These are phyloP conservation scores for Salvia sclarea DNA, from an alignment of 305 asterid species.

Conservation along the genomic window DNA sequence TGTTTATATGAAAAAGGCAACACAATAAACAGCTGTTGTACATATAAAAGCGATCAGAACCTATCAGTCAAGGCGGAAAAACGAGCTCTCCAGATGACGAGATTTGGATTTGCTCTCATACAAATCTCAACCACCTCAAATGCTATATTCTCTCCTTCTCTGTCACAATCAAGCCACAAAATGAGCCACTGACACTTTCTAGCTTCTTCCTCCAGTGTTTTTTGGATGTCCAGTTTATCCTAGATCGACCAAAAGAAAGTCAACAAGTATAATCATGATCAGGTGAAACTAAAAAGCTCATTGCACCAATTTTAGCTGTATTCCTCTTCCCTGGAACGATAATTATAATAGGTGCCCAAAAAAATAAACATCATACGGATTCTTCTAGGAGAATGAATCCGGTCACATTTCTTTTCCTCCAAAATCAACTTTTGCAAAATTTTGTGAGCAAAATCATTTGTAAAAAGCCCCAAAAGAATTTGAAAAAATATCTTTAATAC, in stretches of 20 bases:
- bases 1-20: slow-evolving; percentile 20
- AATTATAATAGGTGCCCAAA: not conserved
- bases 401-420: slow-evolving; percentile 16
- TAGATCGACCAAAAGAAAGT: slow-evolving; percentile 36
- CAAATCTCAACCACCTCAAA: slow-evolving; percentile 93
- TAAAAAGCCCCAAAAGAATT: not conserved
- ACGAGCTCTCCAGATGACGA: slow-evolving; percentile 89
- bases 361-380: slow-evolving; percentile 7
- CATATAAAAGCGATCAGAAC: slow-evolving; percentile 45
- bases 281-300: slow-evolving; percentile 17
- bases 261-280: slow-evolving; percentile 13
- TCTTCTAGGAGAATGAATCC: slow-evolving; percentile 8
- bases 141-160: slow-evolving; percentile 99
- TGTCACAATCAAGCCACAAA: slow-evolving; percentile 97
- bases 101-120: slow-evolving; percentile 69
- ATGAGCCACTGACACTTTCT: slow-evolving; percentile 92
- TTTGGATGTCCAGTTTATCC: slow-evolving; percentile 84
- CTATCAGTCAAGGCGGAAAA: slow-evolving; percentile 89
- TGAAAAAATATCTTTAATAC: not conserved
- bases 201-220: slow-evolving; percentile 93
- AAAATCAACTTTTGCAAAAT: not conserved
- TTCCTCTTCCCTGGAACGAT: slow-evolving; percentile 1
- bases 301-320: not conserved
- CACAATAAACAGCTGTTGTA: slow-evolving; percentile 26
- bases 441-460: not conserved